Base-by-base conservation (phyloP, 164 flowering plant genomes). In the Annona squamosa region DNA sequence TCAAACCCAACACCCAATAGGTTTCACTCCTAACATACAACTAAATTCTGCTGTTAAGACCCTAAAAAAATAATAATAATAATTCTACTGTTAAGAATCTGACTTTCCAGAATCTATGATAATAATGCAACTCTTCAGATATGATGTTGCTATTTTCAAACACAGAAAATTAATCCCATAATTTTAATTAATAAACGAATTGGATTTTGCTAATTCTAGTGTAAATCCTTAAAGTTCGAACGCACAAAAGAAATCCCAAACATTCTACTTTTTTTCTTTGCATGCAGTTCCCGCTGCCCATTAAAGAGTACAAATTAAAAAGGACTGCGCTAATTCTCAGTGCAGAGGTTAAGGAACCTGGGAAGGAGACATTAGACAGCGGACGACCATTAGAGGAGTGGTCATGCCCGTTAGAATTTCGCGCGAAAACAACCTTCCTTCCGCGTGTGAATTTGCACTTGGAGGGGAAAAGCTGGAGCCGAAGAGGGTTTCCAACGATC, bases 351-450 rank as follows among this genome's bases (percentile, higher is more conserved):
- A 48, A 63, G 48, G 73, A 12, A 87, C 90, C 90, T 85, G 83
- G 81, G 66, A 84, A 81, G 26, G 77, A 3, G 26, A 65, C 65
- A 59, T 70, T 74, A 67, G 79, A 47, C 13, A 77, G 62, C 2
- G 80, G 71, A 65, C 67, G 57, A 19, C 79, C 85, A 46, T 66
- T 70, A 68, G 84, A 76, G 74, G 79, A 72, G 73, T 71, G 64
- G n/a, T 73, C 74, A 12, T 67, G 73, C 12, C 67, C 78, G 70
- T 69, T 83, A 71, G 88, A 81, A 71, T 4, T 77, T 77, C 82
- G 86, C 82, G 88, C 87, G 76, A 83, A 82, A 78, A 86, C 56
- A 45, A 75, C 0, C 56, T 19, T 78, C 42, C 56, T 75, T 63
- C 2, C 2, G 1, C 78, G 46, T 41, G 77, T 67, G 68, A 48